These are phyloP conservation scores for Berkeleyomyces rouxiae DNA, from an alignment of 2,329 filamentous ascomycete genomes.

Conservation along the genomic window DNA sequence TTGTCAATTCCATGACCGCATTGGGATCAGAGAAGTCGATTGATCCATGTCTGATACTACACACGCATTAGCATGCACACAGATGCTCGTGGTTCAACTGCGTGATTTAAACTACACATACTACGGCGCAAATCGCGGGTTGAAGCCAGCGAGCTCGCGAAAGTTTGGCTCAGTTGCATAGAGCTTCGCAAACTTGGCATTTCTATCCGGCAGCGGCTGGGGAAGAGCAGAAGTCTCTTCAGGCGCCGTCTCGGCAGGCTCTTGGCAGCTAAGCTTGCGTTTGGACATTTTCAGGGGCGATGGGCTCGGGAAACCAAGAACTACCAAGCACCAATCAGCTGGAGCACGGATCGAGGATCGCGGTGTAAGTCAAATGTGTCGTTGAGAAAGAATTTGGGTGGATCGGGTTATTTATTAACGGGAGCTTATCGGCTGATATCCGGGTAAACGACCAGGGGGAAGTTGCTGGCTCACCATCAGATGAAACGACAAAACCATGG, in stretches of 20 bases:
- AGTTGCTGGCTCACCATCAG: no score
- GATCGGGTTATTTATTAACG: background rate
- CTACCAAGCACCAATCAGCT: no score
- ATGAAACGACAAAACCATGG: no score
- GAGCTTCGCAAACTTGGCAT: constrained; percentile 19
- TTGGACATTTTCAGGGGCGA: background rate
- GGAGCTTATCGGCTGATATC: background rate
- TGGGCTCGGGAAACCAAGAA: background rate
- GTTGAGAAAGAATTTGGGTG: background rate
- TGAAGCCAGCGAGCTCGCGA: constrained; percentile 24
- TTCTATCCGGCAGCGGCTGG: background rate
- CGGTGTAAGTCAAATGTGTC: background rate
- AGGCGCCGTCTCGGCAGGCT: background rate
- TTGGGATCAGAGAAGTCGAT: constrained; percentile 68
- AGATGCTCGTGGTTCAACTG: background rate
- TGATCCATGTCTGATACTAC: constrained; percentile 28
- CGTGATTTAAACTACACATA: constrained; percentile 16
- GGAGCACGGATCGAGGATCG: background rate
- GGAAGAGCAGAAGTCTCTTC: background rate
- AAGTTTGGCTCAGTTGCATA: constrained; percentile 29
- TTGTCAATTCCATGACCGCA: constrained; percentile 66
- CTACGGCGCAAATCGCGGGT: constrained; percentile 28
- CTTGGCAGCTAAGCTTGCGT: constrained; percentile 1
- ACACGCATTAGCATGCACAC: background rate
- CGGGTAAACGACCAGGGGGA: no score